Percentiles rank a stretch among this genome's conserved stretches.
These are phyloP conservation scores for Amanita pallidorosea DNA, from an alignment of 768 basidiomycete species.

Conservation along the genomic window DNA sequence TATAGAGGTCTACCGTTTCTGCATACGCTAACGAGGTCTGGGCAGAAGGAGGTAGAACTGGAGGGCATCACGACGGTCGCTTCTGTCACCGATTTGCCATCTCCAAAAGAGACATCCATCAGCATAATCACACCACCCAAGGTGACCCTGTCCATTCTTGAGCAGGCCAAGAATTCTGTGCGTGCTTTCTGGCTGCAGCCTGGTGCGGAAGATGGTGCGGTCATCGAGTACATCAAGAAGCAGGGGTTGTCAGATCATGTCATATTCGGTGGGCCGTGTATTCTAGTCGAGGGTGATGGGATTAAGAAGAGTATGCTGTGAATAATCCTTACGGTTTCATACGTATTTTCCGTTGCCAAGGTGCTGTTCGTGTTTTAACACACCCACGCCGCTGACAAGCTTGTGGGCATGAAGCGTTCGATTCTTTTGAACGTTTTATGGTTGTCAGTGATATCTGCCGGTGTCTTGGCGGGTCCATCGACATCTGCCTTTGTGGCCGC, in stretches of 20 bases:
- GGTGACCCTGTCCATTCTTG: conserved; percentile 57
- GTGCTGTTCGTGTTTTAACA: neutral
- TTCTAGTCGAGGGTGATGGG: conserved; percentile 67
- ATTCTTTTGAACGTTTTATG: neutral
- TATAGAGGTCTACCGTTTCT: conserved; percentile 1
- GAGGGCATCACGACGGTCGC: conserved; percentile 52
- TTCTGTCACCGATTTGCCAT: conserved; percentile 43
- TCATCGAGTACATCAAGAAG: conserved; percentile 54
- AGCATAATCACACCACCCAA: conserved; percentile 73
- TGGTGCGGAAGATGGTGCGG: conserved; percentile 63
- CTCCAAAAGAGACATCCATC: conserved; percentile 58
- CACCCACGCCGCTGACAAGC: neutral
- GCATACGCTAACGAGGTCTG: conserved; percentile 1
- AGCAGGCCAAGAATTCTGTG: conserved; percentile 59
- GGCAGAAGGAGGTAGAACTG: conserved; percentile 58
- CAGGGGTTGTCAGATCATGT: conserved; percentile 55
- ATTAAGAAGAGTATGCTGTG: conserved; percentile 24
- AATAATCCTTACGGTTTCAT: neutral
- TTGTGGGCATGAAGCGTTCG: neutral
- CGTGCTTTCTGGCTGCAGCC: conserved; percentile 86
- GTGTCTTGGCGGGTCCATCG: neutral
- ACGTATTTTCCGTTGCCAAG: neutral
- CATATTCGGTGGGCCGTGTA: conserved; percentile 77
- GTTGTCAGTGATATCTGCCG: neutral
- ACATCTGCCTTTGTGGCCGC: conserved; percentile 17